Evolutionary conservation across 2,329 filamentous ascomycete species (phyloP).

Genomic region (Bipolaris zeicola): DNA sequence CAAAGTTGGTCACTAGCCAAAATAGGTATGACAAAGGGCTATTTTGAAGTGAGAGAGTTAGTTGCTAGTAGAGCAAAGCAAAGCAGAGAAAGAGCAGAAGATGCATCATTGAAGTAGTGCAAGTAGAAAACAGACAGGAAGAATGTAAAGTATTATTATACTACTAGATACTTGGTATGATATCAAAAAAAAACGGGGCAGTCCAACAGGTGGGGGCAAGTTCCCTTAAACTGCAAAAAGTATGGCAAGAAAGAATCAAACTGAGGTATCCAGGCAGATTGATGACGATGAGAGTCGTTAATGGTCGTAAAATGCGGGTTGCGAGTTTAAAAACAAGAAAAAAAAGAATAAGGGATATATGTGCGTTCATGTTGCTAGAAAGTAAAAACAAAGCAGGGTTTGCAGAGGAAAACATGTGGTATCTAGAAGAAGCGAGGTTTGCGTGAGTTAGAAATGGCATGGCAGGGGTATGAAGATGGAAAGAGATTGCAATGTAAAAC

Average conservation of each 20-base stretch:
- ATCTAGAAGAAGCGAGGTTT: background rate
- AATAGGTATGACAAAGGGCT: no score
- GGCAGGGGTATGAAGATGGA: no score
- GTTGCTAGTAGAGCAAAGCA: no score
- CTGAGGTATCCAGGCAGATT: background rate
- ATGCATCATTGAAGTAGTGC: background rate
- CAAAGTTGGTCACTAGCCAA: no score
- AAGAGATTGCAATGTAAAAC: background rate
- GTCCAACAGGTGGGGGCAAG: no score
- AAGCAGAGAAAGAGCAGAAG: no score
- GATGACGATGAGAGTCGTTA: background rate
- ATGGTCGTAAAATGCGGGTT: background rate
- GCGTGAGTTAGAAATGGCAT: background rate
- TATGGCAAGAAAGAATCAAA: background rate
- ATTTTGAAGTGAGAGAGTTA: no score
- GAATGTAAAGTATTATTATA: no score
- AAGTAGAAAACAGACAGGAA: no score
- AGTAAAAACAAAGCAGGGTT: background rate
- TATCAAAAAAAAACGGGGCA: no score
- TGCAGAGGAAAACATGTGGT: background rate
- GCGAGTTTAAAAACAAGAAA: background rate
- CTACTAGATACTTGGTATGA: no score
- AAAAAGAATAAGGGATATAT: background rate
- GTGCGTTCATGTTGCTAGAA: background rate
- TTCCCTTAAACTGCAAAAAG: no score